Evolutionary conservation across 805 yeast species (phyloP), one percentile per base, ranked within the genome.

Genomic region (Wickerhamomyces subpelliculosus): DNA sequence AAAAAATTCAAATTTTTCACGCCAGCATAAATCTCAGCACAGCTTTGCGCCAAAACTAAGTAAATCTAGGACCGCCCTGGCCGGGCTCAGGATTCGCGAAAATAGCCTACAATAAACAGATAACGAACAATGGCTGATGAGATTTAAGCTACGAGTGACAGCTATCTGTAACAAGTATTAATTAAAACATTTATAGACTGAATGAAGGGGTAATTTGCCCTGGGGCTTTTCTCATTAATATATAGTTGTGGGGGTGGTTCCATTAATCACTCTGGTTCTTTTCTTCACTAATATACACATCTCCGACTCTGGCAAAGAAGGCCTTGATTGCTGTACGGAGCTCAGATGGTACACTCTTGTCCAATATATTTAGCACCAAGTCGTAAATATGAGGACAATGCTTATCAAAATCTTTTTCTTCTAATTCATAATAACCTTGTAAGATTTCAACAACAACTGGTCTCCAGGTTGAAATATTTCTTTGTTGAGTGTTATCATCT

Each of bases 391-490:
- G 66, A 0, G 86, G 78, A 48, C 84, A 71, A 51, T 75, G 68
- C 37, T 58, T 58, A 26, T 57, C 56, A 57, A 86, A 87, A 57
- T 87, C 95, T 1, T 64, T 74, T 36, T 79, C 84, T 49, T 83
- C 84, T 47, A 93, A 71, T 52, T 80, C 84, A 34, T 77, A 75
- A 52, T 80, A 82, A 3, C 95, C 96, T 56, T 84, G 88, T 45
- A 82, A 65, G 19, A 93, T 83, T 56, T 84, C 95, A 25, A 85
- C 82, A 28, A 90, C 87, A 16, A 93, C 97, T 0, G 97, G 97
- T 51, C 84, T 72, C 94, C 97, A 83, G 4, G 94, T 80, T 14
- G 75, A 69, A 32, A 90, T 78, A 57, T 85, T 85, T 52, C 95
- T 75, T 51, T 81, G 87, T 58, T 84, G 90, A 6, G 76, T 61